phyloP scores from a whole-genome alignment of 768 basidiomycete species.

The Phlebiopsis flavidoalba region DNA sequence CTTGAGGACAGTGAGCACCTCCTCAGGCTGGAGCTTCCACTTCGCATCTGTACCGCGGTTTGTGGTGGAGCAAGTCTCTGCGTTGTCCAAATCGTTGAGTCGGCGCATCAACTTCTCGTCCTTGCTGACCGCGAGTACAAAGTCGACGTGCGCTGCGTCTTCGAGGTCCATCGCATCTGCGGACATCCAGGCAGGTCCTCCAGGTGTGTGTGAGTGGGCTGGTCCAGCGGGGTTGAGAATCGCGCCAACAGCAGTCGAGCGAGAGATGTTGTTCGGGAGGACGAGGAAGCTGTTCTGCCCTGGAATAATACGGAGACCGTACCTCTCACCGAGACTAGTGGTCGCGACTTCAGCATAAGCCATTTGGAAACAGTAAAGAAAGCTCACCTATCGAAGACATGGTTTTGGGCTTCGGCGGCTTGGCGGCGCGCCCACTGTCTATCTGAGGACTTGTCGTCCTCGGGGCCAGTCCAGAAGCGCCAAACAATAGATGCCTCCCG shows the following conservation, averaged over 20 bases:
- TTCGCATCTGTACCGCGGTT: constrained; percentile 77
- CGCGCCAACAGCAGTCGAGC: constrained; percentile 79
- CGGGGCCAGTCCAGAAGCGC: constrained; percentile 70
- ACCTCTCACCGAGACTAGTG: constrained; percentile 70
- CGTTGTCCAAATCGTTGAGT: constrained; percentile 67
- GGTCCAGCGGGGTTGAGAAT: constrained; percentile 64
- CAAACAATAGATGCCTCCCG: constrained; percentile 79
- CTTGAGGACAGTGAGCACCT: constrained; percentile 30
- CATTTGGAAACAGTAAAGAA: background rate
- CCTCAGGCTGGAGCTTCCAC: constrained; percentile 48
- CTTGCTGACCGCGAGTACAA: constrained; percentile 60
- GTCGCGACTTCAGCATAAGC: background rate
- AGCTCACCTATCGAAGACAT: constrained; percentile 71
- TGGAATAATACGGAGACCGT: constrained; percentile 78
- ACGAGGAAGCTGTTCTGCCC: constrained; percentile 78
- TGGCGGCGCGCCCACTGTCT: constrained; percentile 81
- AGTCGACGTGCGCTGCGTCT: constrained; percentile 41
- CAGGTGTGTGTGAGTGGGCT: constrained; percentile 21
- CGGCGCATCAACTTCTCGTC: constrained; percentile 78
- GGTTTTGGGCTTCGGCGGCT: constrained; percentile 89
- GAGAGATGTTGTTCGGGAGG: constrained; percentile 76
- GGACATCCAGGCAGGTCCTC: constrained; percentile 36
- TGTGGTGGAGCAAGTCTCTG: constrained; percentile 70
- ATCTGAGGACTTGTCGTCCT: constrained; percentile 38
- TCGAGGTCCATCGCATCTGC: constrained; percentile 30